These are phyloP conservation scores for Sungouiella thailandica DNA, from an alignment of 805 yeast species.

Conservation along the genomic window DNA sequence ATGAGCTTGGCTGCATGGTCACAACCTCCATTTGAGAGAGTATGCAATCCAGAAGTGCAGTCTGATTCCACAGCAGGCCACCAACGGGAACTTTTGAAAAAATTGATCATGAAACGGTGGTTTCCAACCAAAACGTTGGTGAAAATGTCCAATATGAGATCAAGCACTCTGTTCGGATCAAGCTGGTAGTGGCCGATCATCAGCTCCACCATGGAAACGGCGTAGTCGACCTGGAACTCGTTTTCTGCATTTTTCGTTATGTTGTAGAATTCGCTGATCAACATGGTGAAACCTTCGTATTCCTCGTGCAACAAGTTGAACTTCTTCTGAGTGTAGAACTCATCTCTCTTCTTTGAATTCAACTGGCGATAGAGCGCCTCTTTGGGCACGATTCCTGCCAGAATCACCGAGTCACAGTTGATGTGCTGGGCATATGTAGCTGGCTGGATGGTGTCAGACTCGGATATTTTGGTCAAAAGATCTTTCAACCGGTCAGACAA, in stretches of 20 bases:
- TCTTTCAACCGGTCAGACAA: slow-evolving; percentile 15
- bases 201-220: slow-evolving; percentile 45
- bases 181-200: slow-evolving; percentile 71
- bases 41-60: slow-evolving; percentile 22
- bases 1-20: slow-evolving; percentile 50
- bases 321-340: slow-evolving; percentile 46
- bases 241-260: slow-evolving; percentile 40
- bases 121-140: slow-evolving; percentile 40
- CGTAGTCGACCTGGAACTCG: slow-evolving; percentile 36
- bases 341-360: slow-evolving; percentile 35
- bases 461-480: slow-evolving; percentile 19
- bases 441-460: slow-evolving; percentile 21
- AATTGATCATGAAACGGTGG: slow-evolving; percentile 41
- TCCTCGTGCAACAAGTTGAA: slow-evolving; percentile 71
- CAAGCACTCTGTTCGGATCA: slow-evolving; percentile 68
- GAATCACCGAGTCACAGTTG: slow-evolving; percentile 23
- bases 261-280: slow-evolving; percentile 44
- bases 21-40: slow-evolving; percentile 49
- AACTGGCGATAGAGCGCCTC: slow-evolving; percentile 32
- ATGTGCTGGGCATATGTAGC: slow-evolving; percentile 28
- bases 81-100: slow-evolving; percentile 56
- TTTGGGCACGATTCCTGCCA: slow-evolving; percentile 26
- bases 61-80: slow-evolving; percentile 52
- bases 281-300: slow-evolving; percentile 69
- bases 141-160: slow-evolving; percentile 53